phyloP scores from a whole-genome alignment of 306 rosid species.

The Quercus berberidifolia region DNA sequence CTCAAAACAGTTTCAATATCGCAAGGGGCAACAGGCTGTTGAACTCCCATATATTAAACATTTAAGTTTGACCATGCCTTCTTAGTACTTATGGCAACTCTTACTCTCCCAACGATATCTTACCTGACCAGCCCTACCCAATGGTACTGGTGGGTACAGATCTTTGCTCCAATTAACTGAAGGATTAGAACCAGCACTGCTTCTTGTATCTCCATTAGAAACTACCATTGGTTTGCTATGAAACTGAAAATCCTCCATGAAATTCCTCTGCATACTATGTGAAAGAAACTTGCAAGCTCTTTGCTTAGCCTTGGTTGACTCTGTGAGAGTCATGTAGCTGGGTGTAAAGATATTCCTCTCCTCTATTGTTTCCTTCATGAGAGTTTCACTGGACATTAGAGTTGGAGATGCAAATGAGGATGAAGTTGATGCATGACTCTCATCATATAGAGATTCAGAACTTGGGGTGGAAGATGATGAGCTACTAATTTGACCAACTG shows the following conservation, averaged over 20 bases:
- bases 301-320: conserved; percentile 62
- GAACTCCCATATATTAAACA: conserved; percentile 25
- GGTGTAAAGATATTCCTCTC: conserved; percentile 33
- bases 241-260: conserved; percentile 43
- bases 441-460: conserved; percentile 57
- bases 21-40: conserved; percentile 56
- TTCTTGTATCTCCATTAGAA: conserved; percentile 47
- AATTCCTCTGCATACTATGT: conserved; percentile 31
- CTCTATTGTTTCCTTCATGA: conserved; percentile 24
- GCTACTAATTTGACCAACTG: conserved; percentile 39
- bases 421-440: conserved; percentile 51
- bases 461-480: conserved; percentile 61
- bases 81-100: conserved; percentile 15
- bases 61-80: conserved; percentile 4
- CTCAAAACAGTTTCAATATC: not conserved
- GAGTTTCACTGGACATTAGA: conserved; percentile 22
- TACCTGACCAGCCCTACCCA: conserved; percentile 30
- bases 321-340: conserved; percentile 64
- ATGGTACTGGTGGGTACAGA: conserved; percentile 26
- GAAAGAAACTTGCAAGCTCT: conserved; percentile 40
- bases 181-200: conserved; percentile 49
- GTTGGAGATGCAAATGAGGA: conserved; percentile 42
- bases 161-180: conserved; percentile 47
- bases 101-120: conserved; percentile 28
- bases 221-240: conserved; percentile 30